Evolutionary conservation across 495 filamentous ascomycete genomes (phyloP), one percentile per base, ranked within the genome.

Genomic region (Aspergillus heteromorphus): DNA sequence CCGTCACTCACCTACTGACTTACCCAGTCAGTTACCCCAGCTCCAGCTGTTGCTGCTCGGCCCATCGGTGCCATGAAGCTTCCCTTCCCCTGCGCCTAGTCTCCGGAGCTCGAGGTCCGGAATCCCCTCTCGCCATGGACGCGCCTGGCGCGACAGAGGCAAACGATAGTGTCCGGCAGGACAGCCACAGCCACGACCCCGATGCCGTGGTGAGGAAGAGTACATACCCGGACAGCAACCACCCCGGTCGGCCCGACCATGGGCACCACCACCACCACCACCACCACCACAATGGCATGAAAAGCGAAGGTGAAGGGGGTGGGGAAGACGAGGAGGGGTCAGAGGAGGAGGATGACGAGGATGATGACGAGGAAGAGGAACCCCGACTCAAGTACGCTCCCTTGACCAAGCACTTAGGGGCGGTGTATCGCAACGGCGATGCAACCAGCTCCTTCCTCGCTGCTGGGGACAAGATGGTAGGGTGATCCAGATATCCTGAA

Each of bases 401-500:
- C 51, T 69, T 97, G 53, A 97, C 93, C 13, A 85, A 83, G 47
- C 84, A 86, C 56, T 70, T 97, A 53, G 83, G 79, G 14, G 71
- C 87, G 5, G 83, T 96, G 45, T 98, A 97, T 74, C 84, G 89
- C 48, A 95, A 95, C 73, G 91, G 90, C 52, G 93, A 98, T 78
- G 87, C 90, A 54, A 95, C 92, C 30, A 96, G 92, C 71, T 75
- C 88, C 8, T 95, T 92, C 62, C 72, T 93, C 25, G 89, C 93
- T 45, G 88, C 88, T 18, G 92, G 91, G 21, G 93, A 97, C 75
- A 97, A 96, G 74, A 96, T 97, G 91, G 90, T 92, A 76, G 56
- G 79, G 23, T 43, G 48, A 19, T 21, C 36, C 49, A 31, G 19
- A 38, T 30, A 14, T 43, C 5, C 23, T 36, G 23, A 16, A 23